A percentile compares a stretch with the other conserved stretches of the same genome.
Conservation (phyloP, 2,329 filamentous ascomycete genomes). For the Aspergillus pseudoviridinutans region DNA sequence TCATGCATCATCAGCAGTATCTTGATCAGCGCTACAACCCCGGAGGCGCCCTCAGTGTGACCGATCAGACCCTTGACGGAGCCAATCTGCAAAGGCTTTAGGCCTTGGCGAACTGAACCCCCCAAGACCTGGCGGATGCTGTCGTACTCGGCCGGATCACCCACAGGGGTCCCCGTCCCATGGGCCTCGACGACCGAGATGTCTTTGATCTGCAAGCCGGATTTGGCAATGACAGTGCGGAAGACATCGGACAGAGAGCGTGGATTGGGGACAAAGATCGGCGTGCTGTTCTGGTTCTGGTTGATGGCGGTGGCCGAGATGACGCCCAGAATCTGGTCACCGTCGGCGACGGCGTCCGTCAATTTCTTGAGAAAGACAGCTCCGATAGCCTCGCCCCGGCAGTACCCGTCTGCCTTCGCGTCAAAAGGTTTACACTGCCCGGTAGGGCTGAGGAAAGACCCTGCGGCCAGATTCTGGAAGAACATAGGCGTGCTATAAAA, state of each 20-base stretch:
- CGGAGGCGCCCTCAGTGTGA: conserved; percentile 30
- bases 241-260: conserved; percentile 28
- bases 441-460: conserved; percentile 41
- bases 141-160: conserved; percentile 28
- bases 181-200: conserved; percentile 32
- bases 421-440: conserved; percentile 49
- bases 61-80: conserved; percentile 32
- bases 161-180: conserved; percentile 29
- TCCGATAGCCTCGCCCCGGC: conserved; percentile 46
- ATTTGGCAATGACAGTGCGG: conserved; percentile 14
- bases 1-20: conserved; percentile 27
- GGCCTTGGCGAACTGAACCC: too few relatives aligned
- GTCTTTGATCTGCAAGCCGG: conserved; percentile 21
- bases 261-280: conserved; percentile 16
- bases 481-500: conserved; percentile 26
- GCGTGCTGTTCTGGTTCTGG: conserved; percentile 28
- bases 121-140: too few relatives aligned
- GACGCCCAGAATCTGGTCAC: conserved; percentile 43
- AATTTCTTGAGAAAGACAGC: conserved; percentile 47
- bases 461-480: conserved; percentile 29
- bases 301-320: conserved; percentile 28
- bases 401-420: conserved; percentile 48
- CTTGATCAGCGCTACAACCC: conserved; percentile 27
- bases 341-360: conserved; percentile 43
- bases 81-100: too few relatives aligned